A percentile compares a stretch with the other conserved stretches of the same genome.
These are phyloP conservation scores for Colletotrichum siamense DNA, from an alignment of 2,329 filamentous ascomycete species.

Conservation along the genomic window DNA sequence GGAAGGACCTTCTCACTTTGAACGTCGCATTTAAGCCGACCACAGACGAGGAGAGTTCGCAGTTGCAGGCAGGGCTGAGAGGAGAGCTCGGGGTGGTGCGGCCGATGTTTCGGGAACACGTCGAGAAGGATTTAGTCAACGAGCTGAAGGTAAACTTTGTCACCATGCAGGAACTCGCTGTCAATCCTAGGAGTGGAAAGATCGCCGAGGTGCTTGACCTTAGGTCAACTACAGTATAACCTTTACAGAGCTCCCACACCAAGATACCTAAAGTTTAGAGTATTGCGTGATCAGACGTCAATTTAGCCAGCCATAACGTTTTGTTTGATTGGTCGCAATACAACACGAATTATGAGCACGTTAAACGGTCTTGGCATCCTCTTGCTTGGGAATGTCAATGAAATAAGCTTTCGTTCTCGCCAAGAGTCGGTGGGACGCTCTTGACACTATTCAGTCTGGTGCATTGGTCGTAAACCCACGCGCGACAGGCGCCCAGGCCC, in stretches of 20 bases:
- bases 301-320: neutral
- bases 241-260: neutral
- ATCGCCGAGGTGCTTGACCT: constrained; percentile 8
- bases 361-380: neutral
- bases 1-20: constrained; percentile 9
- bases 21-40: neutral
- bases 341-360: neutral
- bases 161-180: constrained; percentile 1
- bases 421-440: neutral
- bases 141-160: neutral
- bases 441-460: neutral
- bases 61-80: neutral
- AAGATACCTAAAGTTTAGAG: neutral
- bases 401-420: neutral
- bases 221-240: constrained; percentile 8
- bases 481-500: neutral
- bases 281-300: neutral
- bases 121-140: constrained; percentile 12
- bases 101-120: constrained; percentile 15
- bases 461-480: neutral
- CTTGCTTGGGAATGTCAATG: neutral
- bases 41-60: neutral
- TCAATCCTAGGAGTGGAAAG: constrained; percentile 13
- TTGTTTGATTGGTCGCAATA: neutral
- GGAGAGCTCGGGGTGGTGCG: neutral